phyloP scores from a whole-genome alignment of 2,329 filamentous ascomycete genomes.

The Cyphellophora attinorum region DNA sequence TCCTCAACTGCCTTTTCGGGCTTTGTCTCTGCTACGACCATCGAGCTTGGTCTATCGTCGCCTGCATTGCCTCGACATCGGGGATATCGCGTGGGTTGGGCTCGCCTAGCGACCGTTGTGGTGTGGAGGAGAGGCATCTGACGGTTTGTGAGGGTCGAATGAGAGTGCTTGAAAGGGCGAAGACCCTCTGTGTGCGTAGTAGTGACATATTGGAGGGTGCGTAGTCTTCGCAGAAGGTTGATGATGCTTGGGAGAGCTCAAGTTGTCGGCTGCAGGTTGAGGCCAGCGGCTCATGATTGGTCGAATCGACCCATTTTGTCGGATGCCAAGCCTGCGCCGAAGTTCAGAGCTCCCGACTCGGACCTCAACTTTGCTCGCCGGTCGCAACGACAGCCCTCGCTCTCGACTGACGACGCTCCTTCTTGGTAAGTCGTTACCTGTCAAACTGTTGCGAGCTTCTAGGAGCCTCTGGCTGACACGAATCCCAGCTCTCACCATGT shows the following conservation, averaged over 20 bases:
- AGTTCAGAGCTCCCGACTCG: too few species aligned
- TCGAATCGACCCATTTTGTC: too few species aligned
- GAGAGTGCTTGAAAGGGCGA: conserved; percentile 20
- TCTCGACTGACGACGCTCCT: too few species aligned
- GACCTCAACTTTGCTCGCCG: too few species aligned
- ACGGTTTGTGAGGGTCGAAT: conserved; percentile 20
- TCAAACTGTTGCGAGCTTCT: too few species aligned
- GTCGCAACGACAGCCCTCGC: too few species aligned
- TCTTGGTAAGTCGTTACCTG: too few species aligned
- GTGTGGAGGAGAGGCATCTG: conserved; percentile 43
- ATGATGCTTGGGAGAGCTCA: not conserved
- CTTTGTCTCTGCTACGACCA: conserved; percentile 28
- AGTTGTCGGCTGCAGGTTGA: not conserved
- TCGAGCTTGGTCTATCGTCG: conserved; percentile 27
- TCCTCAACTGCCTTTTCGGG: conserved; percentile 40
- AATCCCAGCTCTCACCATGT: conserved; percentile 70
- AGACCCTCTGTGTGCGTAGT: conserved; percentile 43
- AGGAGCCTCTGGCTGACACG: too few species aligned
- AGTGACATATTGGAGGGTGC: conserved; percentile 54
- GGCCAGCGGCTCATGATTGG: too few species aligned
- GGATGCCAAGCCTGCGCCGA: too few species aligned
- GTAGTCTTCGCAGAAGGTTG: not conserved
- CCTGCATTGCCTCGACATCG: conserved; percentile 29
- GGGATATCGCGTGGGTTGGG: conserved; percentile 32
- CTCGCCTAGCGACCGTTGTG: conserved; percentile 24